These are phyloP conservation scores for Alternaria consortialis DNA, from an alignment of 2,329 filamentous ascomycete species.

Conservation along the genomic window DNA sequence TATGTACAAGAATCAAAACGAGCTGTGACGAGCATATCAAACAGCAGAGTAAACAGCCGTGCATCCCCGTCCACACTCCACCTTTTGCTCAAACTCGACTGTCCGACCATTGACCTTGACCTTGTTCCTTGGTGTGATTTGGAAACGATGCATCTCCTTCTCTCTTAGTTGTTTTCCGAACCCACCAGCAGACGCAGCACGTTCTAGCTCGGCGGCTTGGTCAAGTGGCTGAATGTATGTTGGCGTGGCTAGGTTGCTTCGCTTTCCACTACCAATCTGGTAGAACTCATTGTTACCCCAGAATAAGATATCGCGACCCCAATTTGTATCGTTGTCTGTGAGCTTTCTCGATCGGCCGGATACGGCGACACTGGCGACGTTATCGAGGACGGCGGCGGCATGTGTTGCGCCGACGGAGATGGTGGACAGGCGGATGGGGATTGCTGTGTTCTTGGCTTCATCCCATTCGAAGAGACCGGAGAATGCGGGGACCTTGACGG, in stretches of 20 bases:
- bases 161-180: slow-evolving; percentile 60
- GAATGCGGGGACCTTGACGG: slow-evolving; percentile 81
- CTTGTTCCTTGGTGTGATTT: slow-evolving; percentile 80
- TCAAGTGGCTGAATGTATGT: slow-evolving; percentile 82
- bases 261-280: slow-evolving; percentile 89
- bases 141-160: slow-evolving; percentile 76
- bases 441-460: slow-evolving; percentile 70
- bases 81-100: slow-evolving; percentile 81
- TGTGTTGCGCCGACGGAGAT: slow-evolving; percentile 83
- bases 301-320: slow-evolving; percentile 87
- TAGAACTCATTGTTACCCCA: slow-evolving; percentile 96
- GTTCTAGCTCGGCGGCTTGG: slow-evolving; percentile 62
- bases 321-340: slow-evolving; percentile 78
- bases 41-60: slow-evolving; percentile 59
- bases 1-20: slow-evolving; percentile 8
- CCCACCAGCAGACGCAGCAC: slow-evolving; percentile 28
- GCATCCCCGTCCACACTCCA: slow-evolving; percentile 87
- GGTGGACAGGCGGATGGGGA: slow-evolving; percentile 79
- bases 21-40: not conserved
- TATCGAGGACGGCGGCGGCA: slow-evolving; percentile 82
- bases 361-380: slow-evolving; percentile 73
- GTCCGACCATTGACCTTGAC: slow-evolving; percentile 74
- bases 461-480: slow-evolving; percentile 89
- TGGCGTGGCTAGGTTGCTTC: slow-evolving; percentile 80
- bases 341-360: slow-evolving; percentile 48